Base-by-base conservation (phyloP, 257 asterid species). In the Scutellaria minor region DNA sequence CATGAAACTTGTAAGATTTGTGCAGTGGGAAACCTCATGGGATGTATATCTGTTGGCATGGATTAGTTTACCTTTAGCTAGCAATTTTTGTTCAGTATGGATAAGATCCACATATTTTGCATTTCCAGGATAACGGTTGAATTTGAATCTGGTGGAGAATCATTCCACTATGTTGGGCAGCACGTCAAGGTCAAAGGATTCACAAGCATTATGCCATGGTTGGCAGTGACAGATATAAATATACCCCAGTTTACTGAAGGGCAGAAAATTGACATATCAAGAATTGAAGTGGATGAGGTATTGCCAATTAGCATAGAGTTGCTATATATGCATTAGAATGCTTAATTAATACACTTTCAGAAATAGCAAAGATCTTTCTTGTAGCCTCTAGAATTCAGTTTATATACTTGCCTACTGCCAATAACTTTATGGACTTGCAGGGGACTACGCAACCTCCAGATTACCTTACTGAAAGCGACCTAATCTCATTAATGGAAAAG, bases 401-500 rank as follows among this genome's bases (percentile, higher is more conserved):
- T 42, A 31, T 60, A 56, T 47, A 39, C 41, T 66, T 73, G 57
- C 51, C 58, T 66, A 52, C 59, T 42, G 52, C 20, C 73, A 27
- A 63, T 50, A 58, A 40, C 60, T 72, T 67, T 58, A 68, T 61
- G 59, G 47, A 64, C 70, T 79, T 85, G 48, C 84, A 92, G 98
- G 96, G 98, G 66, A 85, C 72, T 55, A 92, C 96, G 31, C 80
- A 64, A 39, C 96, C 96, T 76, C 98, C 96, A 20, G 98, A 88
- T 83, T 82, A 90, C 82, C 92, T 92, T 31, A 90, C 76, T 67
- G 98, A 92, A 83, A 92, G 96, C 82, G 98, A 92, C 68, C 85
- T 90, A 79, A 92, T 92, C 74, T 92, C 98, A n/a, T 74, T 90
- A 74, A 92, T 92, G 98, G 98, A 92, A 79, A 88, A 92, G 78